phyloP scores from a whole-genome alignment of 1,284 basidiomycete species.

The Apiotrichum domesticum region DNA sequence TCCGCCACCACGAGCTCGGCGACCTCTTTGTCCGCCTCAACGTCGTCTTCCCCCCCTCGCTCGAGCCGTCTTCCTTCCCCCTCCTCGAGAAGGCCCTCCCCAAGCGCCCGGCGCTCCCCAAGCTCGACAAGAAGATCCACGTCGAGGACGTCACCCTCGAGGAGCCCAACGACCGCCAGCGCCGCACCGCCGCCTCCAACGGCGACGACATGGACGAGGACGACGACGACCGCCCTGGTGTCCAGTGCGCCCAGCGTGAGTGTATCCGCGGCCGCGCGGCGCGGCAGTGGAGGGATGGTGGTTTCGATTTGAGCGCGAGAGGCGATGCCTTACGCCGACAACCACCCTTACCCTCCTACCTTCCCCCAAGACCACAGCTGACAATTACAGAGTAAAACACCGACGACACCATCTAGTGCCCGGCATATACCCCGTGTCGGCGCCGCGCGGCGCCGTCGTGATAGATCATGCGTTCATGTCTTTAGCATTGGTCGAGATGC shows the following conservation, averaged over 20 bases:
- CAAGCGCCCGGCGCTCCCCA: conserved; percentile 63
- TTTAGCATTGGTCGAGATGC: conserved; percentile 20
- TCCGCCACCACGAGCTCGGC: conserved; percentile 92
- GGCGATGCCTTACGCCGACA: too few species aligned
- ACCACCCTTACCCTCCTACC: too few species aligned
- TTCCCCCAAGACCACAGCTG: too few species aligned
- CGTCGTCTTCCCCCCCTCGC: conserved; percentile 82
- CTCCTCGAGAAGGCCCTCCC: conserved; percentile 84
- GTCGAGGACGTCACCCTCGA: conserved; percentile 83
- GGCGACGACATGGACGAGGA: conserved; percentile 82
- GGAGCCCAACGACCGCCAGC: conserved; percentile 72
- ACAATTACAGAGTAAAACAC: conserved; percentile 16
- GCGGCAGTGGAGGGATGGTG: too few species aligned
- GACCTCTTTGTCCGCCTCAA: conserved; percentile 85
- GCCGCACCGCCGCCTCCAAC: conserved; percentile 52
- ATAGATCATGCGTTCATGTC: conserved; percentile 13
- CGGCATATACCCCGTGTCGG: conserved; percentile 9
- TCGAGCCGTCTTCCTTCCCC: conserved; percentile 64
- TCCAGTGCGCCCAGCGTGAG: conserved; percentile 51
- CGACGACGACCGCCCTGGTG: conserved; percentile 50
- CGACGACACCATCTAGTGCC: background rate
- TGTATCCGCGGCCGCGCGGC: conserved; percentile 3
- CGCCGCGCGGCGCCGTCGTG: conserved; percentile 5
- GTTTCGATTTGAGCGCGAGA: too few species aligned
- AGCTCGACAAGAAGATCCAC: conserved; percentile 60